Evolutionary conservation across 768 basidiomycete species (phyloP), one percentile per base, ranked within the genome.

Genomic region (Exidia glandulosa): DNA sequence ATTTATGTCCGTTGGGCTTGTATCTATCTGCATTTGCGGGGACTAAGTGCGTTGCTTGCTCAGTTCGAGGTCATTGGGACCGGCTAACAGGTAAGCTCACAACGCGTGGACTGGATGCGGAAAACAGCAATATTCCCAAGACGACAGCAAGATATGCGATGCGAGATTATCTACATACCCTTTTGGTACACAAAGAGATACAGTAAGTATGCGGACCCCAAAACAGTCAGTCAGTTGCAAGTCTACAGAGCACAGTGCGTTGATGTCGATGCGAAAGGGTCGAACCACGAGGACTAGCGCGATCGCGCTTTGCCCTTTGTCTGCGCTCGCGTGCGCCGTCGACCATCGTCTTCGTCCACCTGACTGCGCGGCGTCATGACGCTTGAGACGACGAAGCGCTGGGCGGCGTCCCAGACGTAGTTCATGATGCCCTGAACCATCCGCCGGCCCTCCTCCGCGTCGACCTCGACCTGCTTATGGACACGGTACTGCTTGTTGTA

Each of bases 341-440:
- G 19, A 14, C 2, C 16, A 27, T 54, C 50, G 50, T 9, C 25
- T 29, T 31, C 16, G 2, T 14, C 23, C 48, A 14, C 25, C 14
- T 31, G 10, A 27, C 9, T 54, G 50, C 25, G 9, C 25, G 50
- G 9, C 12, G 41, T 45, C 19, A 54, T 14, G 7, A 25, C 54
- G 50, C 59, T 16, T 16, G 63, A 67, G 6, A 66, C 59, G 29
- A 75, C 68, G 2, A 66, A 60, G 19, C 63, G 68, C 64, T 69
- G 72, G 5, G 73, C 72, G 14, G 67, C 59, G 56, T 73, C 68
- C 75, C 73, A 76, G 50, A 70, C n/a, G 70, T 72, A 23, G 68
- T 69, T 64, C 16, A 77, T 61, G 9, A 86, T 73, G 56, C 77
- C 68, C 2, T 75, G 76, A 59, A 86, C 72, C 47, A 83, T 70